These are phyloP conservation scores for Plasmodium knowlesi DNA, from an alignment of 169 alveolate genomes.

Conservation along the genomic window DNA sequence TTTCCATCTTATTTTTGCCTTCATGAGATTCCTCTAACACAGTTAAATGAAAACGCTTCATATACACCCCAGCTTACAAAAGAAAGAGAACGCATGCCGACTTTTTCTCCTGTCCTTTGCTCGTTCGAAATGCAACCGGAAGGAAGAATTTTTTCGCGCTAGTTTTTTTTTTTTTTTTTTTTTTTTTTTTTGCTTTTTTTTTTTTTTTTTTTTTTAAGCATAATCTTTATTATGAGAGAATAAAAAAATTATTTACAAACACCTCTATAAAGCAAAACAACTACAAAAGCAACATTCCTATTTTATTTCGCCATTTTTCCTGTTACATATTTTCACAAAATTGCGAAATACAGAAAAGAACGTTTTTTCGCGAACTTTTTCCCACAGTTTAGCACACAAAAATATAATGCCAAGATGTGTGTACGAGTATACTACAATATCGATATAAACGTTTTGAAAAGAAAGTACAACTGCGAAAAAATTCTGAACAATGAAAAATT, in stretches of 20 bases:
- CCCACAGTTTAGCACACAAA: background rate
- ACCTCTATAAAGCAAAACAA: background rate
- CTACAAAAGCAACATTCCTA: background rate
- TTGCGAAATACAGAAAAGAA: background rate
- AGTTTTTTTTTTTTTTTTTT: background rate
- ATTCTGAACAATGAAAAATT: constrained; percentile 32
- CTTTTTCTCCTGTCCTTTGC: background rate
- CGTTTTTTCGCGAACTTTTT: background rate
- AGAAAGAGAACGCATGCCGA: background rate
- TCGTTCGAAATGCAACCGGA: background rate
- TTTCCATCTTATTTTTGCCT: background rate
- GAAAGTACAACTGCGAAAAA: constrained; percentile 15
- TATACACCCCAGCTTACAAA: background rate
- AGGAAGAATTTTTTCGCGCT: background rate
- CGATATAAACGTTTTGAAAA: constrained; percentile 24
- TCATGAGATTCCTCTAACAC: background rate
- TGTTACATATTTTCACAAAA: background rate
- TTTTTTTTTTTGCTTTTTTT: background rate
- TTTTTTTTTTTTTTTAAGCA: too few relatives aligned
- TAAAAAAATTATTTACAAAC: background rate
- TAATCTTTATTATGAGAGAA: background rate
- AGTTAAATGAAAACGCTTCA: background rate
- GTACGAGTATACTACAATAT: constrained; percentile 42
- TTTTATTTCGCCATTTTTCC: background rate
- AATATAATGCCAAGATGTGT: constrained; percentile 28